phyloP scores from a whole-genome alignment of 176 grass and related monocot species.

The Musa troglodytarum region DNA sequence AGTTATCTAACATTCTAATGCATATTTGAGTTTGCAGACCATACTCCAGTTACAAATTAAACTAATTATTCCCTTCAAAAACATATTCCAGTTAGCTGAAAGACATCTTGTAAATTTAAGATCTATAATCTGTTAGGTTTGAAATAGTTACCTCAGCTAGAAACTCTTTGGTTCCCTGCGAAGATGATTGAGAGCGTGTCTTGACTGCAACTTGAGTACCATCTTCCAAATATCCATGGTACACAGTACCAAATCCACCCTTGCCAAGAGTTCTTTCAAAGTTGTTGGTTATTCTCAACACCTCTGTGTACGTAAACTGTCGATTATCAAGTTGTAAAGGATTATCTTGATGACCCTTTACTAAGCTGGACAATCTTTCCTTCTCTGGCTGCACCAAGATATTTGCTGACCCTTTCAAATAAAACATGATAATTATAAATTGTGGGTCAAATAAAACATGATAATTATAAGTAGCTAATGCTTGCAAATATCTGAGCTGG shows the following conservation, averaged over 20 bases:
- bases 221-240: not conserved
- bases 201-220: not conserved
- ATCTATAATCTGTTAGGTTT: too few relatives aligned
- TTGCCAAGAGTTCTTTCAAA: constrained; percentile 39
- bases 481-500: not conserved
- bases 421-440: not conserved
- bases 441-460: not conserved
- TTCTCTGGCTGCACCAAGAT: not conserved
- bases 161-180: not conserved
- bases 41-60: too few relatives aligned
- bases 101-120: too few relatives aligned
- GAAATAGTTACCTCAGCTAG: not conserved
- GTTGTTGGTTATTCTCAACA: constrained; percentile 41
- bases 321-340: constrained; percentile 34
- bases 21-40: too few relatives aligned
- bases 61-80: too few relatives aligned
- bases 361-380: not conserved
- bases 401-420: not conserved
- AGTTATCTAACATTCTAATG: too few relatives aligned
- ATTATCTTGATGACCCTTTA: not conserved
- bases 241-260: constrained; percentile 44
- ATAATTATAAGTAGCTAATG: not conserved
- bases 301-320: constrained; percentile 37
- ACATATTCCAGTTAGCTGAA: too few relatives aligned
- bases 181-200: not conserved